These are phyloP conservation scores for Phialemonium atrogriseum DNA, from an alignment of 2,329 filamentous ascomycete genomes.

Conservation along the genomic window DNA sequence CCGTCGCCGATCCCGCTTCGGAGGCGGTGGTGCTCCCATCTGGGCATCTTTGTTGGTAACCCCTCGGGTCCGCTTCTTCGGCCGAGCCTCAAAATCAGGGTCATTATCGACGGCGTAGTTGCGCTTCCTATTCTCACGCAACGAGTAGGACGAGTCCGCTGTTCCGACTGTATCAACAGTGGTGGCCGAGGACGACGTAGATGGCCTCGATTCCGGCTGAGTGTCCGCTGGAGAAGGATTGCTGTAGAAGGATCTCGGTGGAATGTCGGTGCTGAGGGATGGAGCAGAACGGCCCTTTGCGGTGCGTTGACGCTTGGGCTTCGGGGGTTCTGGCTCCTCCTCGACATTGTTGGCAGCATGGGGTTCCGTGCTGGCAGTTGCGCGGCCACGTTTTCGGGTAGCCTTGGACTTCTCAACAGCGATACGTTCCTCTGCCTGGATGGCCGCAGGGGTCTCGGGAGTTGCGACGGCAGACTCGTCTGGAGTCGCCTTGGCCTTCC, in stretches of 20 bases:
- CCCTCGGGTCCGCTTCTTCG: constrained; percentile 14
- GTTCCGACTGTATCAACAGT: constrained; percentile 33
- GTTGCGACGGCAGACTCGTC: not conserved
- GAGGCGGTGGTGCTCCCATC: too few relatives aligned
- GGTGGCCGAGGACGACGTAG: constrained; percentile 38
- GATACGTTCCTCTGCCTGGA: constrained; percentile 2
- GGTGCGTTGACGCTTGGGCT: constrained; percentile 12
- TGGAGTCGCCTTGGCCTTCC: not conserved
- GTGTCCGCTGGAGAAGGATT: constrained; percentile 20
- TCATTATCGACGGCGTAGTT: constrained; percentile 43
- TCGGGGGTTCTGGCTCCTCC: constrained; percentile 11
- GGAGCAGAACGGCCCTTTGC: constrained; percentile 4
- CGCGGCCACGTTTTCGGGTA: constrained; percentile 18
- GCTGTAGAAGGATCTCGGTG: constrained; percentile 17
- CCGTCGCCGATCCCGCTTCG: constrained; percentile 1
- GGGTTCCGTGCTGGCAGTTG: constrained; percentile 6
- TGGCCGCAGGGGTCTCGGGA: constrained; percentile 5
- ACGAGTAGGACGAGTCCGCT: constrained; percentile 41
- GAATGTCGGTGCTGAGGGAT: constrained; percentile 12
- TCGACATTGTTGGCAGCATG: constrained; percentile 4
- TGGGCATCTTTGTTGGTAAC: too few relatives aligned
- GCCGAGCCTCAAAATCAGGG: constrained; percentile 26
- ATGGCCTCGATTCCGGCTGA: constrained; percentile 39
- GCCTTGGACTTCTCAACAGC: constrained; percentile 9
- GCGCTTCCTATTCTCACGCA: constrained; percentile 47